phyloP scores from a whole-genome alignment of 257 asterid species.

The Gentiana dahurica region DNA sequence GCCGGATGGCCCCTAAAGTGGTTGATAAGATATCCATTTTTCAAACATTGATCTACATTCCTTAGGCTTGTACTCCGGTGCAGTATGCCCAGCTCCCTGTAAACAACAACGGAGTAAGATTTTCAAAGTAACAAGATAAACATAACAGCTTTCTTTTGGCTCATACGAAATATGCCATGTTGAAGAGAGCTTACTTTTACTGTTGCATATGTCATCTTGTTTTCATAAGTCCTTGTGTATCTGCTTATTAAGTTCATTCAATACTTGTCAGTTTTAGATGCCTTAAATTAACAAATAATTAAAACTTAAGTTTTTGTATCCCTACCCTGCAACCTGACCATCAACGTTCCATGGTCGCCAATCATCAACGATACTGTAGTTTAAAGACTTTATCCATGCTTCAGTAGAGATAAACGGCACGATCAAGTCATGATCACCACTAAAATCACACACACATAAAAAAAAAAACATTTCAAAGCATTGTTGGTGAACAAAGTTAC shows the following conservation, averaged over 20 bases:
- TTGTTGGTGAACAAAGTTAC: not conserved
- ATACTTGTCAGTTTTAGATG: no score
- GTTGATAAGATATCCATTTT: conserved; percentile 22
- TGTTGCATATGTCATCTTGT: conserved; percentile 24
- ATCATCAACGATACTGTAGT: conserved; percentile 13
- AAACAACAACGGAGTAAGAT: no score
- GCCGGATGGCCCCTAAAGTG: conserved; percentile 1
- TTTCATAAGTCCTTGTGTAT: conserved; percentile 25
- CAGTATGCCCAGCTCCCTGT: conserved; percentile 32
- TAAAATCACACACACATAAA: not conserved
- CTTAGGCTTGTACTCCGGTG: conserved; percentile 22
- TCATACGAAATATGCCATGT: no score
- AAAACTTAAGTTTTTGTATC: not conserved
- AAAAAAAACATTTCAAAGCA: not conserved
- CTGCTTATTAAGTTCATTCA: conserved; percentile 2
- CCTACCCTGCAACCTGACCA: conserved; percentile 25
- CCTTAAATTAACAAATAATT: not conserved
- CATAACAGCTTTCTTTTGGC: no score
- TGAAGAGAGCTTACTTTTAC: conserved; percentile 14
- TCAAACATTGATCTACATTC: conserved; percentile 21
- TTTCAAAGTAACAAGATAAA: no score
- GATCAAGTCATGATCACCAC: conserved; percentile 21
- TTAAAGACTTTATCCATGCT: conserved; percentile 26
- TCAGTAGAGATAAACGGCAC: conserved; percentile 14
- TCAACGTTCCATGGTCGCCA: conserved; percentile 21